A percentile compares a stretch with the other conserved stretches of the same genome.
phyloP scores from a whole-genome alignment of 495 filamentous ascomycete species.

The Lasiosphaeria miniovina region DNA sequence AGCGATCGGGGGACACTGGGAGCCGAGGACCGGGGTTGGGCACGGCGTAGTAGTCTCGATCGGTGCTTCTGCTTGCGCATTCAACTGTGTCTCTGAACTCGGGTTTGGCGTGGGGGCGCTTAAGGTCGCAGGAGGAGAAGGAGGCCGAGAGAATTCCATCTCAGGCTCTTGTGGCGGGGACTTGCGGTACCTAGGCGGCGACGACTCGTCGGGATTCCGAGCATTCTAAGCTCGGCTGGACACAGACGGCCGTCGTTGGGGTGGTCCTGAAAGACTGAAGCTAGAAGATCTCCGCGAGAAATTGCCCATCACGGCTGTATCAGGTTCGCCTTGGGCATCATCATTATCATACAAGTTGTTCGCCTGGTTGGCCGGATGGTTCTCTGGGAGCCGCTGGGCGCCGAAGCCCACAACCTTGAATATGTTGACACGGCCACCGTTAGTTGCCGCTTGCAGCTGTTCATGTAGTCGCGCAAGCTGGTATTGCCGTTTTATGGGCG shows the following conservation, averaged over 20 bases:
- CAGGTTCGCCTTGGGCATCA: constrained; percentile 47
- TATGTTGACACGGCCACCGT: constrained; percentile 54
- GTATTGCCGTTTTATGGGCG: constrained; percentile 70
- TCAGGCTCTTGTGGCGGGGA: not conserved
- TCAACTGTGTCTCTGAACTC: not conserved
- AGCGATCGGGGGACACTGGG: too few relatives aligned
- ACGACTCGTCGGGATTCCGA: constrained; percentile 12
- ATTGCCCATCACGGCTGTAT: constrained; percentile 31
- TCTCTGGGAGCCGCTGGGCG: constrained; percentile 46
- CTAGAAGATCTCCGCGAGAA: constrained; percentile 42
- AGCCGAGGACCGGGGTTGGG: too few relatives aligned
- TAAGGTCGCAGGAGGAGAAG: not conserved
- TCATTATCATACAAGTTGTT: constrained; percentile 31
- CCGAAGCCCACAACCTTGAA: constrained; percentile 49
- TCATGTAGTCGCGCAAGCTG: constrained; percentile 84
- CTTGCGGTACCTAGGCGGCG: not conserved
- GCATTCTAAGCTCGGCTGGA: constrained; percentile 38
- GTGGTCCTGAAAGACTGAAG: constrained; percentile 40
- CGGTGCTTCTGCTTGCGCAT: too few relatives aligned
- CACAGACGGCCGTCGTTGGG: constrained; percentile 42
- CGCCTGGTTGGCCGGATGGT: constrained; percentile 28
- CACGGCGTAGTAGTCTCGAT: too few relatives aligned
- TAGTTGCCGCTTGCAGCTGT: constrained; percentile 74
- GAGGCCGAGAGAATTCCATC: not conserved
- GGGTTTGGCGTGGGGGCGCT: not conserved